Conservation (phyloP, 768 basidiomycete species). For the Cubamyces lactineus region DNA sequence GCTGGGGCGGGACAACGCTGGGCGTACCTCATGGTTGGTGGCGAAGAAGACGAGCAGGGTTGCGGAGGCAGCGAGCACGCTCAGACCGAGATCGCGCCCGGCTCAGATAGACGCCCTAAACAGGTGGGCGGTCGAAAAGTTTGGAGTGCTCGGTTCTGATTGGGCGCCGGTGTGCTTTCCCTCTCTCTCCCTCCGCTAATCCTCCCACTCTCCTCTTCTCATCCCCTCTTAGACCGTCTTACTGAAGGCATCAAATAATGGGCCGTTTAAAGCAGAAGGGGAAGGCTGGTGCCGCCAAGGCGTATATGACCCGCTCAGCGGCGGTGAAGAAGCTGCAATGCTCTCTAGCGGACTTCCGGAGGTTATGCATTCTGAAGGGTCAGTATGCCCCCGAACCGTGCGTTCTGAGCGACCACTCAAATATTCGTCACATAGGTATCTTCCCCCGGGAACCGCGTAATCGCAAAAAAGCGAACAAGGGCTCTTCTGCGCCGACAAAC, state of each 20-base stretch:
- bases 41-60: conserved; percentile 12
- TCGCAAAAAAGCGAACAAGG: conserved; percentile 95
- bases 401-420: not conserved
- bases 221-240: not conserved
- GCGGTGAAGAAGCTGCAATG: conserved; percentile 97
- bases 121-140: conserved; percentile 31
- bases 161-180: conserved; percentile 20
- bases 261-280: conserved; percentile 83
- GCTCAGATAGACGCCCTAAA: conserved; percentile 22
- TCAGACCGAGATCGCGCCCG: conserved; percentile 14
- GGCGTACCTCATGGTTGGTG: conserved; percentile 32
- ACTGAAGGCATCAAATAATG: conserved; percentile 45
- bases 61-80: conserved; percentile 1
- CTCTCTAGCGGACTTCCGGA: conserved; percentile 93
- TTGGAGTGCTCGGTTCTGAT: conserved; percentile 28
- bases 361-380: conserved; percentile 98
- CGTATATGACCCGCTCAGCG: conserved; percentile 86
- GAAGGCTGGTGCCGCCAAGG: conserved; percentile 89
- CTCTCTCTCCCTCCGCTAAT: conserved; percentile 14
- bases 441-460: conserved; percentile 95
- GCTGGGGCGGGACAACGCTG: not conserved
- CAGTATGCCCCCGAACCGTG: conserved; percentile 26
- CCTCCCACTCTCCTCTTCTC: not conserved
- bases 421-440: conserved; percentile 62
- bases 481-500: conserved; percentile 93